Evolutionary conservation across 805 yeast genomes (phyloP), one percentile per base, ranked within the genome.

Genomic region (Metschnikowia chrysomelidarum): DNA sequence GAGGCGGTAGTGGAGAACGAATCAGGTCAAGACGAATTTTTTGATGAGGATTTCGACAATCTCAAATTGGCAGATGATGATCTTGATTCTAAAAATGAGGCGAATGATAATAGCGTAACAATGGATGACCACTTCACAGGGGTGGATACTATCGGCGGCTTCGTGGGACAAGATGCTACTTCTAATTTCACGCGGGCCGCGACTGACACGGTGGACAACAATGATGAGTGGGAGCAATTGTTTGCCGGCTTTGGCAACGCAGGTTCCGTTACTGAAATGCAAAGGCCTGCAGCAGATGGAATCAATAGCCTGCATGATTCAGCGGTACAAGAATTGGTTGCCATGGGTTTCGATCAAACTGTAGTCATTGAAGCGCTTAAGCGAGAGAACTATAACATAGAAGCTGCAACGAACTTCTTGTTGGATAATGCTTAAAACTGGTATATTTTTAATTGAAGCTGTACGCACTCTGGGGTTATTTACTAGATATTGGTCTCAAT

Each of bases 211-310:
- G 38, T 50, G 11, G 41, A 60, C 52, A 40, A 63, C 19, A 73
- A 69, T 34, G 95, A 87, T 51, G 97, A 88, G 57, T 88, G 97
- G 97, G 96, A 88, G 53, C 89, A 87, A 62, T 73, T 88, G 17
- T 88, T 88, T 64, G 91, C 94, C 3, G 95, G 94, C 0, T 84
- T 86, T 56, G 89, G 91, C 12, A 82, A 82, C 42, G 52, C 54
- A 4, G 40, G 41, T 7, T 38, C 48, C 4, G 30, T 18, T 8
- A 19, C 26, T 7, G 30, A 23, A n/a, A n/a, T n/a, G 24, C 24
- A 17, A 4, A 21, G 32, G 7, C 13, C 32, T 13, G 32, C 13
- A 18, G 24, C 43, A 5, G 34, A 22, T 9, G 31, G 17, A 22
- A 38, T 27, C 17, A 32, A 32, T n/a, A 23, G 39, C 5, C 58